Evolutionary conservation across 306 rosid genomes (phyloP), one percentile per base, ranked within the genome.

Genomic region (Rosa multiflora): DNA sequence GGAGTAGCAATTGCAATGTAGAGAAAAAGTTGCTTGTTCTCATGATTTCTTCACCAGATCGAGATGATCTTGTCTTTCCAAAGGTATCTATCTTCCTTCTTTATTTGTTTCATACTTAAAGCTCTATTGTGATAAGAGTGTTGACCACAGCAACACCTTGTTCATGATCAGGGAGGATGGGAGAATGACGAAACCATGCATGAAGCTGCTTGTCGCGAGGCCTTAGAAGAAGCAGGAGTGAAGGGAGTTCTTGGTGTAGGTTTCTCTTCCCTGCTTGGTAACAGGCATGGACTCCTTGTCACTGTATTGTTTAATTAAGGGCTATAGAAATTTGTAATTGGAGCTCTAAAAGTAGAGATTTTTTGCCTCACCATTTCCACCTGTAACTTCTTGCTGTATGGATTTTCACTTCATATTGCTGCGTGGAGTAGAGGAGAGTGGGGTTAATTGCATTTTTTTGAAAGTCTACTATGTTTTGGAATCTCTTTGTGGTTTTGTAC

Each of bases 131-230:
- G 7, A 40, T 10, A 39, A 39, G 26, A 70, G 49, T 47, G 26
- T 10, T 61, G 32, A 79, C 14, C 61, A 42, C 13, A 61, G 26
- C 10, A 11, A 52, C 23, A 8, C 42, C 66, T 72, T 76, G 17
- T 73, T 77, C 70, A 35, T 35, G 81, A 77, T 70, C 83, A 83
- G 86, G 86, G 86, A 3, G 86, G 86, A n/a, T 83, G 86, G 86
- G 86, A 83, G 77, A 58, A 79, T 37, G 86, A 83, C 9, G 86
- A 83, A 73, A 69, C 83, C 10, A 61, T 79, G 61, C 43, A 15
- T 12, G 86, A 83, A 79, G 86, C 86, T 40, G 86, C 86, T 0
- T 43, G 80, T 53, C 86, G 86, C 3, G 86, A 83, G 75, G 86
- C 86, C 23, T 51, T 62, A 10, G 86, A 83, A 76, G 86, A 83